Conservation (phyloP, 164 flowering plant species). For the Aristolochia contorta region DNA sequence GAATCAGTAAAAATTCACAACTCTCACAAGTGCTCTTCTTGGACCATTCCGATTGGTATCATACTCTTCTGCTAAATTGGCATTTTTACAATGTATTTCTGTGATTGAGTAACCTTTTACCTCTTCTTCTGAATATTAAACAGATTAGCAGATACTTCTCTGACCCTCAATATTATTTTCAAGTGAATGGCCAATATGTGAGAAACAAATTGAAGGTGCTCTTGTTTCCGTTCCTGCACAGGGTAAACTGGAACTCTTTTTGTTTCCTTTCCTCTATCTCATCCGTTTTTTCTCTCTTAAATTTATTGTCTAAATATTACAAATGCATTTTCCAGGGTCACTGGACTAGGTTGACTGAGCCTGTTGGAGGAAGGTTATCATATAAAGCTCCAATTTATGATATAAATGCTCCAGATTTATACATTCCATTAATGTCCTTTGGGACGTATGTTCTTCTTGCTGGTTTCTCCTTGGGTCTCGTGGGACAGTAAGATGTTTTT, state of each 20-base stretch:
- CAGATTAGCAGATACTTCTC: conserved; percentile 72
- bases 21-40: not conserved
- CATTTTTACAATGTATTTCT: not conserved
- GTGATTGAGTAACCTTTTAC: not conserved
- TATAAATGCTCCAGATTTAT: conserved; percentile 59
- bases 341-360: conserved; percentile 55
- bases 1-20: not conserved
- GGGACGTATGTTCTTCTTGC: conserved; percentile 50
- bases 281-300: not conserved
- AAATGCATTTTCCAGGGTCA: conserved; percentile 29
- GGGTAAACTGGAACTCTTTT: conserved; percentile 25
- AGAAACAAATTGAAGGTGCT: conserved; percentile 68
- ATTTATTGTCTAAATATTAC: not conserved
- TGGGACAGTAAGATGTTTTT: conserved; percentile 34
- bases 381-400: conserved; percentile 59
- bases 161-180: conserved; percentile 72
- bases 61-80: not conserved
- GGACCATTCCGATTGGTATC: not conserved
- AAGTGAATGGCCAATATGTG: conserved; percentile 71
- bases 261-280: not conserved
- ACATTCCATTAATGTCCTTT: conserved; percentile 58
- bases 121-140: not conserved
- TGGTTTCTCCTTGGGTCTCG: conserved; percentile 38
- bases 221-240: conserved; percentile 61
- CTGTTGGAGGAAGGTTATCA: conserved; percentile 49